These are phyloP conservation scores for Adansonia gregorii DNA, from an alignment of 441 rosid species.

Conservation along the genomic window DNA sequence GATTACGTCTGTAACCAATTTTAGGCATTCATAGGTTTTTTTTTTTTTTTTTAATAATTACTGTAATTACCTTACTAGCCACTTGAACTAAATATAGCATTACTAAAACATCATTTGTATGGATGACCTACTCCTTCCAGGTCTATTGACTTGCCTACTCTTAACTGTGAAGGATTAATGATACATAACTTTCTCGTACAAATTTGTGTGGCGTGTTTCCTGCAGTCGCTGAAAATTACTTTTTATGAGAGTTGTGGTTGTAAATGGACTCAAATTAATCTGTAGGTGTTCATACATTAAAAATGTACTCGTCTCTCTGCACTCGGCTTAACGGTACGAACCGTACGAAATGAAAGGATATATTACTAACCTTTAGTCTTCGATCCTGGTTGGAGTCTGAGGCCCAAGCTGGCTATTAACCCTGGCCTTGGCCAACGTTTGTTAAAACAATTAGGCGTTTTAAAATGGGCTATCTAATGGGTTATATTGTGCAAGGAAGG, in stretches of 20 bases:
- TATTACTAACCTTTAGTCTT: background rate
- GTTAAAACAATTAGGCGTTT: background rate
- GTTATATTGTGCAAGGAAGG: background rate
- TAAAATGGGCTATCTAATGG: background rate
- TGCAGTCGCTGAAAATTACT: background rate
- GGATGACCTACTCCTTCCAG: background rate
- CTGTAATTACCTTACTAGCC: constrained; percentile 7
- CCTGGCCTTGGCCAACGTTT: background rate
- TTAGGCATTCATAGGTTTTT: constrained; percentile 14
- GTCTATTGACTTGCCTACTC: background rate
- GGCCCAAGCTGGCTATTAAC: background rate
- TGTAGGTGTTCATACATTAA: constrained; percentile 1
- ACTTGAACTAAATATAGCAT: background rate
- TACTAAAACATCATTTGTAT: background rate
- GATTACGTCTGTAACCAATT: background rate
- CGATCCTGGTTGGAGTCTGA: background rate
- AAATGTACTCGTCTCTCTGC: background rate
- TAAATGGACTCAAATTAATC: background rate
- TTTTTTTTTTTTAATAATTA: background rate
- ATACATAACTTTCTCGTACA: background rate
- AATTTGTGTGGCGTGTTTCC: background rate
- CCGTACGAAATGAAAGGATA: background rate
- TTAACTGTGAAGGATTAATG: background rate
- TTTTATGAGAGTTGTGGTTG: background rate
- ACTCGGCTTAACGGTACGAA: background rate